phyloP scores from a whole-genome alignment of 257 asterid species.

The Scutellaria barbata region DNA sequence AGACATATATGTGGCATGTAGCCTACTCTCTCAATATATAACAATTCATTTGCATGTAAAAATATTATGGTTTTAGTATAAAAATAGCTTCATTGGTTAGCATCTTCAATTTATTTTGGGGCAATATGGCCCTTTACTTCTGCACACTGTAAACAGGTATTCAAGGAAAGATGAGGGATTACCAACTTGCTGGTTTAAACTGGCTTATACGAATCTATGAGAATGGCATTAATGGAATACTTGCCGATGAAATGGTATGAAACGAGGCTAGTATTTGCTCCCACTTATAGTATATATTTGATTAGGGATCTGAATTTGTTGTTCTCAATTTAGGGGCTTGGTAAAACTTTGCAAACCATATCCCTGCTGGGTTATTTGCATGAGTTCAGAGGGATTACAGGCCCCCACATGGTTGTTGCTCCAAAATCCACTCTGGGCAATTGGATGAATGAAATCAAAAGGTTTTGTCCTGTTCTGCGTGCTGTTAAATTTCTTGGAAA shows the following conservation, averaged over 20 bases:
- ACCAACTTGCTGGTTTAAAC: conserved; percentile 97
- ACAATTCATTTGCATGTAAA: background rate
- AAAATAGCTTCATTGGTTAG: background rate
- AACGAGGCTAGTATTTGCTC: background rate
- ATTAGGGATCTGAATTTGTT: conserved; percentile 19
- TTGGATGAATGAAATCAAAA: conserved; percentile 99
- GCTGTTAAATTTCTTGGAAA: conserved; percentile 96
- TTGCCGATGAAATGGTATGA: conserved; percentile 97
- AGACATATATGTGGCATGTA: conserved; percentile 12
- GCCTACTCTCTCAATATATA: background rate
- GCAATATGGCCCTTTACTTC: conserved; percentile 11
- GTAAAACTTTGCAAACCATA: conserved; percentile 97
- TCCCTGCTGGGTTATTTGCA: conserved; percentile 92
- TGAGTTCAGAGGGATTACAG: conserved; percentile 97
- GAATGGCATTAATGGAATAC: conserved; percentile 97
- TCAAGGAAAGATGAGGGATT: conserved; percentile 99
- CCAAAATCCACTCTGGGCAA: conserved; percentile 99
- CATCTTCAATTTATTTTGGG: background rate
- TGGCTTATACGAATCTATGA: conserved; percentile 96
- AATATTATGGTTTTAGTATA: background rate
- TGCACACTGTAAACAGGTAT: conserved; percentile 60
- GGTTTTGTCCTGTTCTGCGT: conserved; percentile 89
- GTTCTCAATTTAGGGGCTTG: conserved; percentile 68
- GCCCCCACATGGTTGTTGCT: conserved; percentile 99
- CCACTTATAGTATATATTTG: conserved; percentile 5